These are phyloP conservation scores for Trichosanthes cucumerina DNA, from an alignment of 306 rosid species.

Conservation along the genomic window DNA sequence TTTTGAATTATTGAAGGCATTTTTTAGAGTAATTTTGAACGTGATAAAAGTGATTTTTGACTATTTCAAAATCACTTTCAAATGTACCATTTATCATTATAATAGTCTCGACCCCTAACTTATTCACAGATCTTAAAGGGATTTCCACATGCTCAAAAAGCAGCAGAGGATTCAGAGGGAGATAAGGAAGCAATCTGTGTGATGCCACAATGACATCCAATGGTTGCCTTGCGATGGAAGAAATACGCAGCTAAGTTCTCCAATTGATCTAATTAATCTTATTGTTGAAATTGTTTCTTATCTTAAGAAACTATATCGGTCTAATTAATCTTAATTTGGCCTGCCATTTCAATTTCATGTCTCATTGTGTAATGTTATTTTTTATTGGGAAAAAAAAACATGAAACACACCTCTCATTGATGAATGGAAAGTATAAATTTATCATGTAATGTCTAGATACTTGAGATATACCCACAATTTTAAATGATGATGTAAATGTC, in stretches of 20 bases:
- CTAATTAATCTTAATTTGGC: not conserved
- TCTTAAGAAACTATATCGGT: not conserved
- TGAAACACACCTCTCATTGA: not conserved
- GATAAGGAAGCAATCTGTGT: not conserved
- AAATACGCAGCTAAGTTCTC: not conserved
- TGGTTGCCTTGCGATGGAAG: not conserved
- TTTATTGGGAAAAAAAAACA: not conserved
- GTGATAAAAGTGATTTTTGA: not conserved
- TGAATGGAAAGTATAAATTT: not conserved
- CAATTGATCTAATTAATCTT: not conserved
- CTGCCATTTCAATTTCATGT: not conserved
- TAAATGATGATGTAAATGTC: too few relatives aligned
- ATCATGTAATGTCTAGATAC: not conserved
- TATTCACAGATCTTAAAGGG: not conserved
- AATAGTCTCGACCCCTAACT: not conserved
- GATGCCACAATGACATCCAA: not conserved
- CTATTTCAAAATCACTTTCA: not conserved
- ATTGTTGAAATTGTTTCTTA: slow-evolving; percentile 3
- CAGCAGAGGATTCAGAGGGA: not conserved
- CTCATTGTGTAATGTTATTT: not conserved
- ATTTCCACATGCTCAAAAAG: slow-evolving; percentile 4
- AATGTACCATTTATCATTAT: not conserved
- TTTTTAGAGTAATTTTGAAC: not conserved
- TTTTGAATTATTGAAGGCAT: too few relatives aligned
- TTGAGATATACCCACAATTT: too few relatives aligned